Base-by-base conservation (phyloP, 1,284 basidiomycete species). In the Cutaneotrichosporon dermatis region DNA sequence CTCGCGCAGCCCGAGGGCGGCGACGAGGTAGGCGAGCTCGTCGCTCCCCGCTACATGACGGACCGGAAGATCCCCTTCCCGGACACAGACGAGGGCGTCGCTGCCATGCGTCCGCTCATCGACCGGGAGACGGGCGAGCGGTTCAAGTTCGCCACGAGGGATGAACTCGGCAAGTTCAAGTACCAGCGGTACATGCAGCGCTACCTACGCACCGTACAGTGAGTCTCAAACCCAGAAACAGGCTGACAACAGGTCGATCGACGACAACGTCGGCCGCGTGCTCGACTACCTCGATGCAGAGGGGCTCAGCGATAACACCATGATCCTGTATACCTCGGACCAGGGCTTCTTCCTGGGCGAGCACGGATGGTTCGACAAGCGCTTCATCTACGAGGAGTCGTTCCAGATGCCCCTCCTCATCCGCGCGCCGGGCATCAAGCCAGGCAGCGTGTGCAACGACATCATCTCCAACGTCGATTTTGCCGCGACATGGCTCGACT, bases 331-430 rank as follows among this genome's bases (percentile, higher is more conserved):
- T 40, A 67, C 65, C 7, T 67, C 63, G 10, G 60, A 59, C 52
- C 63, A 66, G 57, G 63, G 63, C 7, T 69, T 69, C 56, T 67
- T 66, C 57, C 56, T 69, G 10, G 66, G 67, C 40, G 67, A 69
- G 44, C 66, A 69, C 54, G 66, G 66, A 25, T 69, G 66, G 67
- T 69, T 69, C 57, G 67, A 69, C 57, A 69, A 69, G 55, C 66
- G 67, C 8, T 69, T 69, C 62, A 67, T 69, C 52, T 63, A 63
- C 57, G 62, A 63, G 46, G 62, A 63, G 44, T 48, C 42, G 1
- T 63, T 63, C 65, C 67, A 69, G 55, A 69, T 69, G 67, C 67
- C 67, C 3, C 61, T 69, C 45, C 44, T 69, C 16, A 57, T 66
- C 44, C 49, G 55, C 13, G 61, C 53, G n/a, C 67, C 67, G 1